Conservation (phyloP, 2,329 filamentous ascomycete genomes). For the Tympanopsis confertula region DNA sequence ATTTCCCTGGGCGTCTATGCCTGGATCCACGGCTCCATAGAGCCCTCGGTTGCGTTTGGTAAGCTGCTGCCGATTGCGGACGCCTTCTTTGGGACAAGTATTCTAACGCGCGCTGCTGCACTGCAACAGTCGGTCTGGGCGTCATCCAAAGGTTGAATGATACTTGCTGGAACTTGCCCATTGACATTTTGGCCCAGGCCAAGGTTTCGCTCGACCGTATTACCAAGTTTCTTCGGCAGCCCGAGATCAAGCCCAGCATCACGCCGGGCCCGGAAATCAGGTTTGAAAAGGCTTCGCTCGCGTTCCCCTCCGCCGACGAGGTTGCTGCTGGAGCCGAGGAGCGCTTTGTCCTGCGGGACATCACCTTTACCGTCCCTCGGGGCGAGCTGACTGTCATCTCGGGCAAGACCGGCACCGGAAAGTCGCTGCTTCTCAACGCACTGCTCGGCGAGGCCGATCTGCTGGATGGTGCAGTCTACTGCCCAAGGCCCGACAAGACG, state of each 20-base stretch:
- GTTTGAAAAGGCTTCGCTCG: conserved; percentile 58
- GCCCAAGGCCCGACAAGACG: conserved; percentile 45
- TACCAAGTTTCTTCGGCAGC: no score
- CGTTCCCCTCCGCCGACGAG: conserved; percentile 60
- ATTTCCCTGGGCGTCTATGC: conserved; percentile 62
- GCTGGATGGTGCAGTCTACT: conserved; percentile 46
- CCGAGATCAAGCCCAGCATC: no score
- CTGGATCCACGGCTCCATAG: conserved; percentile 45
- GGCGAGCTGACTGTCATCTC: conserved; percentile 64
- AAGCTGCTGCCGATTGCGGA: conserved; percentile 64
- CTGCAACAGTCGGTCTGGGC: no score
- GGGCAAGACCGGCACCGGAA: conserved; percentile 68
- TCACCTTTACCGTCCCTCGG: conserved; percentile 55
- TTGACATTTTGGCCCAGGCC: no score
- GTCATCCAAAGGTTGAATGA: no score
- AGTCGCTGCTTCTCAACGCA: conserved; percentile 62
- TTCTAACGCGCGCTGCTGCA: no score
- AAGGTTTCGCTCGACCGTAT: no score
- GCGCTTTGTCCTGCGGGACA: conserved; percentile 51
- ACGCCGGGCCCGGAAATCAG: conserved; percentile 48
- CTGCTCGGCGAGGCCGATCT: conserved; percentile 68
- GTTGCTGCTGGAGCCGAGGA: conserved; percentile 40
- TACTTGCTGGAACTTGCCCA: no score
- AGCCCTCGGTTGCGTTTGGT: conserved; percentile 68
- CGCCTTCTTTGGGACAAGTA: no score